Percentiles rank a stretch among this genome's conserved stretches.
Evolutionary conservation across 1,284 basidiomycete species (phyloP).

Genomic region (Waitea zeae): DNA sequence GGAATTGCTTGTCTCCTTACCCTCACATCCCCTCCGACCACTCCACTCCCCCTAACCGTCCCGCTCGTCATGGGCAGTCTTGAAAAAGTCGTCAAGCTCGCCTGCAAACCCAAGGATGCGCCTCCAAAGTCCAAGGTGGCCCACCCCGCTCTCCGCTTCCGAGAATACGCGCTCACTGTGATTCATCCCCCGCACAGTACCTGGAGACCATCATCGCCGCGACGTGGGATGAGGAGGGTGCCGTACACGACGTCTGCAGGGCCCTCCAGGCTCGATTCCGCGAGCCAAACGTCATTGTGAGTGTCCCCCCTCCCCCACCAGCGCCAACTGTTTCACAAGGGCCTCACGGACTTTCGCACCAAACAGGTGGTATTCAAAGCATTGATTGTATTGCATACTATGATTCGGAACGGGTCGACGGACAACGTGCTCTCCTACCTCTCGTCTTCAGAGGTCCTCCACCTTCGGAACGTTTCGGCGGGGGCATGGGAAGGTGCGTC

Average conservation of each 20-base stretch:
- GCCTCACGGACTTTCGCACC: no score
- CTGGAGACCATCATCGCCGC: conserved; percentile 87
- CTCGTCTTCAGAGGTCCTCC: conserved; percentile 62
- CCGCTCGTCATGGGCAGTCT: conserved; percentile 44
- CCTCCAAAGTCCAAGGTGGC: conserved; percentile 85
- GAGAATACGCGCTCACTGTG: conserved; percentile 5
- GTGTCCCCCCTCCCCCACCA: no score
- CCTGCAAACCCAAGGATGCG: conserved; percentile 88
- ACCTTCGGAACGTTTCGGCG: conserved; percentile 59
- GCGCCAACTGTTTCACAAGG: no score
- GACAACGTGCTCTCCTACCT: conserved; percentile 81
- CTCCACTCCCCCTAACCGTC: background rate
- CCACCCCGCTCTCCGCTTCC: conserved; percentile 4
- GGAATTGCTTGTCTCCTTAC: background rate
- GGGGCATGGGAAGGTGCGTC: conserved; percentile 69
- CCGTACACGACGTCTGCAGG: conserved; percentile 82
- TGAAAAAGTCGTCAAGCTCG: conserved; percentile 81
- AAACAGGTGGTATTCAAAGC: conserved; percentile 91
- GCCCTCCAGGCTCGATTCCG: conserved; percentile 71
- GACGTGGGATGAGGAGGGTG: conserved; percentile 85
- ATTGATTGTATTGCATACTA: conserved; percentile 84
- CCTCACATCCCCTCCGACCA: background rate
- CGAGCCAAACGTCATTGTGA: conserved; percentile 80
- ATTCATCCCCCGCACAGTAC: conserved; percentile 27
- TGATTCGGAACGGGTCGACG: conserved; percentile 88